Percentiles rank a stretch among this genome's conserved stretches.
These are phyloP conservation scores for Zancudomyces culisetae DNA, from an alignment of 371 early-diverging fungal genomes.

Conservation along the genomic window DNA sequence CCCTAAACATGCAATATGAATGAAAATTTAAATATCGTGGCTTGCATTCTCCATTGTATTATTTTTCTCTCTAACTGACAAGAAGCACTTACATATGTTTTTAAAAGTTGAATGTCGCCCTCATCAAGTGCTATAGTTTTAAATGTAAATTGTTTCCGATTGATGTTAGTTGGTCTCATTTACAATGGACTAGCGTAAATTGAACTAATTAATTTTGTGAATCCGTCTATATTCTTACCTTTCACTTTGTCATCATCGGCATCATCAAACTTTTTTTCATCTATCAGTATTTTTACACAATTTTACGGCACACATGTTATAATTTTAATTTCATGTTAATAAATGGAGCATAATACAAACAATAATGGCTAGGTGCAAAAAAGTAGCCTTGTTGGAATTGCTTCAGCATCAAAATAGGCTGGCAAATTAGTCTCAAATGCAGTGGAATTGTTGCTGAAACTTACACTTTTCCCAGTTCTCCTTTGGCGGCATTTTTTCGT, in stretches of 20 bases:
- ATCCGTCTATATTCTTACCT: slow-evolving; percentile 30
- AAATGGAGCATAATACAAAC: not conserved
- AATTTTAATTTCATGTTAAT: not conserved
- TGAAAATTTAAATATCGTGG: not conserved
- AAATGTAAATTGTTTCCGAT: not conserved
- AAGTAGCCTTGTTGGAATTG: too few relatives aligned
- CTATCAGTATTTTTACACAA: slow-evolving; percentile 21
- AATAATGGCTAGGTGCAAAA: too few relatives aligned
- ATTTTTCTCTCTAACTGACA: not conserved
- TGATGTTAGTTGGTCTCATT: too few relatives aligned
- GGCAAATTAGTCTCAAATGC: too few relatives aligned
- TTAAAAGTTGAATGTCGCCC: slow-evolving; percentile 81
- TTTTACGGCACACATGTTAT: not conserved
- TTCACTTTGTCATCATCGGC: slow-evolving; percentile 75
- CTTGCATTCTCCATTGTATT: not conserved
- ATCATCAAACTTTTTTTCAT: slow-evolving; percentile 60
- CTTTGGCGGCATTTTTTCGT: slow-evolving; percentile 37
- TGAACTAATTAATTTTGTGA: not conserved
- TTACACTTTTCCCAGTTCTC: slow-evolving; percentile 93
- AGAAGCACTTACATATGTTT: slow-evolving; percentile 13
- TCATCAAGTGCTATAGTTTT: slow-evolving; percentile 50
- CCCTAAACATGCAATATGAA: slow-evolving; percentile 36
- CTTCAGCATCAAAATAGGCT: too few relatives aligned
- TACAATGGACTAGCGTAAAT: not conserved
- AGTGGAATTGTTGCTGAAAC: too few relatives aligned